Conservation (phyloP, 2,329 filamentous ascomycete species). For the Neonectria sp. region DNA sequence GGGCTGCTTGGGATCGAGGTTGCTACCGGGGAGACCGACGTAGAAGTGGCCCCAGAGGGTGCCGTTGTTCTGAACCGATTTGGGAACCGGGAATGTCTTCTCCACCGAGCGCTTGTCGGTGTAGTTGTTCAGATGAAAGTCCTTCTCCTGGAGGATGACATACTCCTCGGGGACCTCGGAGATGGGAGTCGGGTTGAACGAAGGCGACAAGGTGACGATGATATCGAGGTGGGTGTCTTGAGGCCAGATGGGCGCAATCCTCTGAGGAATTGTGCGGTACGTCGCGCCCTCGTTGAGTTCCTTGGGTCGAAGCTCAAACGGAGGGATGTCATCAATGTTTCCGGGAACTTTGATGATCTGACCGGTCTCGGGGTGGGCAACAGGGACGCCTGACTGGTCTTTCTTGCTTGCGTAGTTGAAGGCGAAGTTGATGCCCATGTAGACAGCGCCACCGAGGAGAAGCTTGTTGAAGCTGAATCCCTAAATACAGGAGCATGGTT, state of each 20-base stretch:
- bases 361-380: constrained; percentile 65
- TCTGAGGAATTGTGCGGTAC: constrained; percentile 77
- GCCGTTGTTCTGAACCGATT: constrained; percentile 88
- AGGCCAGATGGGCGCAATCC: constrained; percentile 90
- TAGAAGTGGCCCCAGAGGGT: constrained; percentile 97
- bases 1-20: constrained; percentile 81
- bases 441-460: constrained; percentile 68
- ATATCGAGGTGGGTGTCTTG: constrained; percentile 85
- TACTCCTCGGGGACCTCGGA: constrained; percentile 75
- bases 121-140: constrained; percentile 84
- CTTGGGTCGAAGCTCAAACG: constrained; percentile 76
- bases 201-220: constrained; percentile 85
- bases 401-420: constrained; percentile 69
- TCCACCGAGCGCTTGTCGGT: constrained; percentile 84
- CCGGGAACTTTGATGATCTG: constrained; percentile 67
- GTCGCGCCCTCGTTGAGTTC: constrained; percentile 72
- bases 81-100: constrained; percentile 83
- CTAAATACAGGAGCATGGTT: constrained; percentile 38
- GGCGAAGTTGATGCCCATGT: constrained; percentile 71
- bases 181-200: constrained; percentile 78
- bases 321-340: constrained; percentile 71
- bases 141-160: constrained; percentile 84
- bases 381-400: constrained; percentile 62
- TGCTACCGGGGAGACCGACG: constrained; percentile 81
- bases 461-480: constrained; percentile 62